These are phyloP conservation scores for Cadophora sp. DNA, from an alignment of 2,329 filamentous ascomycete genomes.

Conservation along the genomic window DNA sequence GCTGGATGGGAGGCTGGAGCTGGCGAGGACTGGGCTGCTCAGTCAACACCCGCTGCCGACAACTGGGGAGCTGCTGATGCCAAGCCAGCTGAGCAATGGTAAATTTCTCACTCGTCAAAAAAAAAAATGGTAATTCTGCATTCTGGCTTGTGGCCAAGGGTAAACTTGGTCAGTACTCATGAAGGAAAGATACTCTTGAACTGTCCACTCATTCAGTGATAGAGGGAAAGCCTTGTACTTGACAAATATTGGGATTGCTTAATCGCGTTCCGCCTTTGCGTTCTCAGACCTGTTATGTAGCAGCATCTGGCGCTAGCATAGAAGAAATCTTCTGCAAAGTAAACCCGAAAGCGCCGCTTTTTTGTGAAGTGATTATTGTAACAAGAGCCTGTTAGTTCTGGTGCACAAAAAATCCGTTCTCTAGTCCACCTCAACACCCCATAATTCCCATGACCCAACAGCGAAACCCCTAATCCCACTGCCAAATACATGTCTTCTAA, in stretches of 20 bases:
- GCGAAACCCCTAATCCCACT: too few relatives aligned
- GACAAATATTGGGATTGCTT: conserved; percentile 81
- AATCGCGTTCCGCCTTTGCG: conserved; percentile 60
- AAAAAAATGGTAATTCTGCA: conserved; percentile 43
- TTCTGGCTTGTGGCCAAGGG: conserved; percentile 43
- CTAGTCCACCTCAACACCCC: too few relatives aligned
- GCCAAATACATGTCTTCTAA: too few relatives aligned
- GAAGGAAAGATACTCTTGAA: conserved; percentile 98
- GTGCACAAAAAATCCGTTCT: too few relatives aligned
- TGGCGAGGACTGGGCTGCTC: conserved; percentile 58
- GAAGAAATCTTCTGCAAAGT: conserved; percentile 19
- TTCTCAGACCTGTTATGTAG: conserved; percentile 23
- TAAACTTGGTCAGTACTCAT: conserved; percentile 80
- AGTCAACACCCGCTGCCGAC: conserved; percentile 49
- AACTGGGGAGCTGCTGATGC: conserved; percentile 57
- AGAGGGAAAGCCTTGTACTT: conserved; percentile 98
- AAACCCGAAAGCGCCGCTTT: conserved; percentile 12
- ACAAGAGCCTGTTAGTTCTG: background rate
- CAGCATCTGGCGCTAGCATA: conserved; percentile 14
- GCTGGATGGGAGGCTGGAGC: conserved; percentile 64
- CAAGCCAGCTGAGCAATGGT: conserved; percentile 51
- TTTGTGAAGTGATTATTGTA: background rate
- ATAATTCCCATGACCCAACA: too few relatives aligned
- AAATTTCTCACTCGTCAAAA: conserved; percentile 31
- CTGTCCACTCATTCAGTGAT: conserved; percentile 51